Base-by-base conservation (phyloP, 257 asterid genomes). In the Buddleja alternifolia region DNA sequence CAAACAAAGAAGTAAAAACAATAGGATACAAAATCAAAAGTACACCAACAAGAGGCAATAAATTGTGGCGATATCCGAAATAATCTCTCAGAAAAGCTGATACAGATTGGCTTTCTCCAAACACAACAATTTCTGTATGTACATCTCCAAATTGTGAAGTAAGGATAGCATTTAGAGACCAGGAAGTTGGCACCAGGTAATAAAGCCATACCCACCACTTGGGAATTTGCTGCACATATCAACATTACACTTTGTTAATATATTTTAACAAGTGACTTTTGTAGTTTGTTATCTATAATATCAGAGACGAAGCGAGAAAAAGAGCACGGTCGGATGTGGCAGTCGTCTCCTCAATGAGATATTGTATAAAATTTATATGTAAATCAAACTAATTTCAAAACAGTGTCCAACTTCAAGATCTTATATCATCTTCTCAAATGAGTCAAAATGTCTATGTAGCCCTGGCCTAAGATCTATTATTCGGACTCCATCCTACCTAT, bases 191-290 rank as follows among this genome's bases (percentile, higher is more conserved):
- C 12, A 32, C 23, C 23, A 78, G 14, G 51, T 84, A 84, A 15
- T 84, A 84, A n/a, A 73, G 62, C 89, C 89, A 84, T 12, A 78
- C 11, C 89, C 89, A 84, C 89, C 89, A 84, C 51, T 78, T 78
- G 3, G 89, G 89, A 4, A 84, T 84, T 76, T 76, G 82, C 89
- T 84, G 86, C 41, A 55, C 34, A 54, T 14, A 48, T 36, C 29
- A 29, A 10, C 10, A 37, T 4, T 21, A 37, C 44, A 48, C 17
- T 29, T 40, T 40, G 25, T 44, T 9, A 54, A n/a, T 5, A 64
- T 19, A 45, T 60, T 37, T 59, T 14, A 8, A 17, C 4, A 24
- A 1, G 19, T 34, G 37, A 15, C 3, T 40, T 37, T n/a, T 25
- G n/a, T n/a, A n/a, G n/a, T n/a, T n/a, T n/a, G n/a, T n/a, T n/a